Evolutionary conservation across 2,329 filamentous ascomycete species (phyloP).

Genomic region (Pyricularia sp.): DNA sequence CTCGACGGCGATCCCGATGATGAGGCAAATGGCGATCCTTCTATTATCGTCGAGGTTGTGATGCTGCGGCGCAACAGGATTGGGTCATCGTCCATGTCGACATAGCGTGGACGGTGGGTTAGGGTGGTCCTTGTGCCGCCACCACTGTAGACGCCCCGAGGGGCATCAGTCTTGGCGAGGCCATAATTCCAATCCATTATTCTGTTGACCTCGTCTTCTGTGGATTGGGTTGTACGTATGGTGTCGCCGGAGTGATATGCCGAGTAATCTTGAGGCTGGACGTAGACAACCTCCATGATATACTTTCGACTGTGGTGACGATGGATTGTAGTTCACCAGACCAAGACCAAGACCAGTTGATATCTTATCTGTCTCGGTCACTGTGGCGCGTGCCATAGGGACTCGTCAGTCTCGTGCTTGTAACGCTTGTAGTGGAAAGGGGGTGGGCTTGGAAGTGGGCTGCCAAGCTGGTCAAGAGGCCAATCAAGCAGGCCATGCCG

Average conservation of each 20-base stretch:
- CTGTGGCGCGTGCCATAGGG: neutral
- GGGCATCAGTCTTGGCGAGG: conserved; percentile 18
- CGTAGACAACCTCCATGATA: conserved; percentile 68
- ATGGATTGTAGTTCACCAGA: neutral
- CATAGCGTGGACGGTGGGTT: neutral
- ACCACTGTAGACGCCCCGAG: conserved; percentile 11
- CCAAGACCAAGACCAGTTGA: neutral
- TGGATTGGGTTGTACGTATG: conserved; percentile 24
- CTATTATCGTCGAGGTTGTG: conserved; percentile 20
- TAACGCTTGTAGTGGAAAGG: neutral
- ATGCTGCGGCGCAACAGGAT: conserved; percentile 22
- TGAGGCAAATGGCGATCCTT: conserved; percentile 8
- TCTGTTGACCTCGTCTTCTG: conserved; percentile 28
- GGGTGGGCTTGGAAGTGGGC: neutral
- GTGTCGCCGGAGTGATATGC: conserved; percentile 23
- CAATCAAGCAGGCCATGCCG: neutral
- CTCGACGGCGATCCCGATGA: conserved; percentile 17
- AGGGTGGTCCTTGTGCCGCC: conserved; percentile 7
- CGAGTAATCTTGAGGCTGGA: conserved; percentile 25
- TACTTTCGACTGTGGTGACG: conserved; percentile 23
- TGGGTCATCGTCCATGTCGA: conserved; percentile 14
- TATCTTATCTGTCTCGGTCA: neutral
- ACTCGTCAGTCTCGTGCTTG: neutral
- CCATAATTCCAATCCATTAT: conserved; percentile 42
- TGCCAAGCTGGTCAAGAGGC: neutral